phyloP scores from a whole-genome alignment of 179 eudicot genomes.

The Beta macrorhiza region DNA sequence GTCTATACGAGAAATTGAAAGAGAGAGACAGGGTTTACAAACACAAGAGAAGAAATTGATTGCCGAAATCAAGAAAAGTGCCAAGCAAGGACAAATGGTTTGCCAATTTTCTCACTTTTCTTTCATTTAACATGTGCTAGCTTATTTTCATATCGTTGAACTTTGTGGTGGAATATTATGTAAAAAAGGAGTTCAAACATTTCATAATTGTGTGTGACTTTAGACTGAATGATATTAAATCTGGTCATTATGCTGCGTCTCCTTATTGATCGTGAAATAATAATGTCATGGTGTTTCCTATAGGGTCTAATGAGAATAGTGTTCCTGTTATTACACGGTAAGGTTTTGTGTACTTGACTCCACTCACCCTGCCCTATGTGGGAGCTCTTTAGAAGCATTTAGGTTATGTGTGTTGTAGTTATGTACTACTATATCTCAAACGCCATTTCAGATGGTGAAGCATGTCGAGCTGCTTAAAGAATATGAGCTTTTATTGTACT shows the following conservation, averaged over 20 bases:
- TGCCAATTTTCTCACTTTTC: conserved; percentile 5
- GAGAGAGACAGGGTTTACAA: conserved; percentile 91
- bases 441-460: neutral
- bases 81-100: conserved; percentile 97
- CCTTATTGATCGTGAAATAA: neutral
- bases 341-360: neutral
- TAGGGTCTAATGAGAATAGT: neutral
- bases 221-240: neutral
- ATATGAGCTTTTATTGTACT: neutral
- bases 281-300: neutral
- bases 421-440: neutral
- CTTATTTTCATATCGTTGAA: neutral
- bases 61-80: conserved; percentile 76
- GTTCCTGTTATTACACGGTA: neutral
- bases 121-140: neutral
- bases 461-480: neutral
- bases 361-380: neutral
- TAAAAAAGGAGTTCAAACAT: neutral
- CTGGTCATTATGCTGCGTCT: neutral
- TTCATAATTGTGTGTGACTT: neutral
- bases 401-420: neutral
- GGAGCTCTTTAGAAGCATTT: neutral
- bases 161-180: neutral
- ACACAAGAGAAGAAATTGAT: conserved; percentile 86
- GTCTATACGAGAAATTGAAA: conserved; percentile 92